A percentile compares a stretch with the other conserved stretches of the same genome.
phyloP scores from a whole-genome alignment of 768 basidiomycete genomes.

The Serendipita indica region DNA sequence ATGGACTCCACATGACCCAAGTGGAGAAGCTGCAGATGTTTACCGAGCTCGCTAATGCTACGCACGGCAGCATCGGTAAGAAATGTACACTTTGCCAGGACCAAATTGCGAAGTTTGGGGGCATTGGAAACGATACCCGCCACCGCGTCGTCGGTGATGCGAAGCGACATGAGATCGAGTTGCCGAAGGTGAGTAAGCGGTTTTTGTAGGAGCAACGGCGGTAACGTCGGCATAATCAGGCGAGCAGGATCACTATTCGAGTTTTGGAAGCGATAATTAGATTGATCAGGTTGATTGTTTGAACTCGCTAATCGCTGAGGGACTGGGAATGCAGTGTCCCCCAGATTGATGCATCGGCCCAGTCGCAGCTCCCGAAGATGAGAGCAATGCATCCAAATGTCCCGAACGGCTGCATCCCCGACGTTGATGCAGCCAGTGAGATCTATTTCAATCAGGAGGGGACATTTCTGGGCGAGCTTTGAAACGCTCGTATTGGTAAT shows the following conservation, averaged over 20 bases:
- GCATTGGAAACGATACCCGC: conserved; percentile 70
- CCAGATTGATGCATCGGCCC: conserved; percentile 61
- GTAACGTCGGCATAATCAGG: conserved; percentile 31
- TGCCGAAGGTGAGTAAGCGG: conserved; percentile 77
- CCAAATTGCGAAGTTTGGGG: conserved; percentile 72
- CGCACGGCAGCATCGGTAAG: conserved; percentile 74
- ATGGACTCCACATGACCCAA: conserved; percentile 73
- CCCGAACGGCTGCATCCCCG: conserved; percentile 62
- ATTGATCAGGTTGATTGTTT: conserved; percentile 26
- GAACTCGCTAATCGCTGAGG: conserved; percentile 26
- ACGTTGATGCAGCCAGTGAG: conserved; percentile 69
- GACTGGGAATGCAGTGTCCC: conserved; percentile 76
- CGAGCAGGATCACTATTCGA: conserved; percentile 38
- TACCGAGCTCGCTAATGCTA: conserved; percentile 75
- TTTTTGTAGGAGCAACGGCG: conserved; percentile 49
- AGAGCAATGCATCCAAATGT: conserved; percentile 64
- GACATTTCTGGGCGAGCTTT: conserved; percentile 61
- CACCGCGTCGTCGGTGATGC: conserved; percentile 63
- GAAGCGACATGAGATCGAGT: conserved; percentile 74
- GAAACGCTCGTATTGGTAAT: conserved; percentile 68
- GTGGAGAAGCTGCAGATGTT: conserved; percentile 87
- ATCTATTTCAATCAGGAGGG: conserved; percentile 86
- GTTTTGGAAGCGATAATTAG: conserved; percentile 28
- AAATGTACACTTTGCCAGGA: conserved; percentile 66
- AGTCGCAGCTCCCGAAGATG: conserved; percentile 88